phyloP scores from a whole-genome alignment of 2,329 filamentous ascomycete genomes.

The Fusarium globosum region DNA sequence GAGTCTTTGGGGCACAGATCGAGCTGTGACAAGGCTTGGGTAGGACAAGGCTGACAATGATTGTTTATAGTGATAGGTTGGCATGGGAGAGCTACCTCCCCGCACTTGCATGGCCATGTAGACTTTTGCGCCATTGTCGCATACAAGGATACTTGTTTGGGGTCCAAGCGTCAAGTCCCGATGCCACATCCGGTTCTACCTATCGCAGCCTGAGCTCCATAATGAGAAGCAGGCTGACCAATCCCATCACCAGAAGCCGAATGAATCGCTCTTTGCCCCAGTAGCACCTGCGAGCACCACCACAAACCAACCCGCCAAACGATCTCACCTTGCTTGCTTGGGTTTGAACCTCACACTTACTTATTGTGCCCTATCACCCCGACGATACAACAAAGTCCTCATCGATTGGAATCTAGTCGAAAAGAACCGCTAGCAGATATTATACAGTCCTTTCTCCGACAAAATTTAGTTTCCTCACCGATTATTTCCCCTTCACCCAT shows the following conservation, averaged over 20 bases:
- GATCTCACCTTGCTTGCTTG: slow-evolving; percentile 31
- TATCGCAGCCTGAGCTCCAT: slow-evolving; percentile 35
- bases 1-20: slow-evolving; percentile 25
- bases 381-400: background rate
- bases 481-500: slow-evolving; percentile 3
- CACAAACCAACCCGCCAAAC: slow-evolving; percentile 38
- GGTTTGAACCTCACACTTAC: slow-evolving; percentile 29
- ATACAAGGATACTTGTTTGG: slow-evolving; percentile 28
- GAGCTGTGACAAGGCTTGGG: slow-evolving; percentile 26
- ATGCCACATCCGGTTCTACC: slow-evolving; percentile 30
- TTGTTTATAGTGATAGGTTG: background rate
- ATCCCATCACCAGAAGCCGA: slow-evolving; percentile 26
- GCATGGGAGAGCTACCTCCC: slow-evolving; percentile 37
- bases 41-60: slow-evolving; percentile 35
- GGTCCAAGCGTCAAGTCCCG: slow-evolving; percentile 38
- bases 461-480: background rate
- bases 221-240: slow-evolving; percentile 23
- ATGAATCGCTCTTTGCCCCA: slow-evolving; percentile 41
- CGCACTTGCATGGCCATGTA: slow-evolving; percentile 34
- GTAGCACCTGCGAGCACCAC: slow-evolving; percentile 35
- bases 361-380: slow-evolving; percentile 8
- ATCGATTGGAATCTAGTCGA: background rate
- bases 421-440: background rate
- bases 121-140: slow-evolving; percentile 13
- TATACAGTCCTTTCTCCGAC: slow-evolving; percentile 5